Base-by-base conservation (phyloP, 1,139 yeast genomes). In the Debaryomyces robertsiae region DNA sequence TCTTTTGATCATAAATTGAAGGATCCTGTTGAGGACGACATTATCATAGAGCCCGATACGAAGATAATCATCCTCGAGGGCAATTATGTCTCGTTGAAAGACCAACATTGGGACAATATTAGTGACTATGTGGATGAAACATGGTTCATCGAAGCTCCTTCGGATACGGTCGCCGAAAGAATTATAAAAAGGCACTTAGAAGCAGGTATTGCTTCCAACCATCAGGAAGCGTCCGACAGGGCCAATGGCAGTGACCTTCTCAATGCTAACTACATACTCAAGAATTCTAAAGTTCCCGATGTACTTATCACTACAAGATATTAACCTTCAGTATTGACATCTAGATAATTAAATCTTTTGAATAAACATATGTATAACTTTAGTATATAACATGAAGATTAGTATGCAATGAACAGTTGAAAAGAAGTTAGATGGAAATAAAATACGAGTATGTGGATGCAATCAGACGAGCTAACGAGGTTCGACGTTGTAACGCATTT, bases 401-500 rank as follows among this genome's bases (percentile, higher is more conserved):
- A 18, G 15, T 23, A 29, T 36, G 39, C 33, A 29, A 25, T 27
- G 32, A 35, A 27, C 32, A 22, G 28, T 22, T 19, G 15, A 34
- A 35, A 35, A 16, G 19, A 33, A n/a, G 6, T 14, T 29, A 5
- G 14, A 28, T 35, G 31, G 32, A 28, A 13, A 27, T 27, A 24
- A 18, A 35, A 27, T 13, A 28, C 23, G 15, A 14, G 13, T 6
- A 23, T 19, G 15, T 35, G 19, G 25, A 32, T 38, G 41, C 32
- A 38, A 38, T 27, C 30, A 27, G 32, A 28, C 18, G 15, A 6
- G 28, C 41, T 42, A 77, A 55, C 69, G 70, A 41, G 89, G 89
- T 44, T 76, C 81, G 41, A 89, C 93, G 56, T 87, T 85, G 68
- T 87, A 89, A 50, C 84, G 81, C 85, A 93, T 77, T 65, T 85